Evolutionary conservation across 2,329 filamentous ascomycete species (phyloP), one percentile per base, ranked within the genome.

Genomic region (Aspergillus sp.): DNA sequence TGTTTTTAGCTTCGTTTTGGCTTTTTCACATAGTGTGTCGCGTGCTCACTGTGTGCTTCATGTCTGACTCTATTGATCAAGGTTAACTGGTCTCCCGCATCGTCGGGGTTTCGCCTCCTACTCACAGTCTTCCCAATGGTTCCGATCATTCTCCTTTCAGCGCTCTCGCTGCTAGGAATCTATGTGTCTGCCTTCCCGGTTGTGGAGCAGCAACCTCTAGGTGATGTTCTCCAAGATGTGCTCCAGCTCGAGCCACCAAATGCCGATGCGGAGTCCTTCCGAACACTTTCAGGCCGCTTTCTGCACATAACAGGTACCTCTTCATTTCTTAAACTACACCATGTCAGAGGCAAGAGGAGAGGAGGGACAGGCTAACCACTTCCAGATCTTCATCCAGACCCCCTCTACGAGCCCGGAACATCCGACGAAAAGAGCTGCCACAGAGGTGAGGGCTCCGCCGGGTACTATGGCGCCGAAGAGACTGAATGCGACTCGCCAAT

Each of bases 361-460:
- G 3, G 8, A 19, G 5, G 21, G 12, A 3, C 32, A 36, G n/a
- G 25, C 47, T 57, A 15, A 57, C 19, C 3, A 9, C 2, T 21
- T 15, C n/a, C 36, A 97, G 95, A 99, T 79, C 85, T 98, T 69
- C 95, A 99, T 72, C 92, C 92, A 50, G 95, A 99, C 75, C 86
- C 87, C 47, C 91, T 91, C 77, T 99, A 97, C 82, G 89, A 91
- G 76, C 77, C 85, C 7, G 89, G 93, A 74, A 85, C 91, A 10
- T 90, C 90, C 48, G 82, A 85, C 39, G 83, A 87, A 48, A 82
- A 86, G 64, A 89, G 89, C 63, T 99, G 95, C 77, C 95, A 99
- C 73, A 84, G 88, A 58, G 88, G 89, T 61, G 80, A 86, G 61
- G 95, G 95, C 12, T 80, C 86, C 5, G 90, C 94, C 7, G 94